Evolutionary conservation across 495 filamentous ascomycete genomes (phyloP).

Genomic region (Elasticomyces elasticus): DNA sequence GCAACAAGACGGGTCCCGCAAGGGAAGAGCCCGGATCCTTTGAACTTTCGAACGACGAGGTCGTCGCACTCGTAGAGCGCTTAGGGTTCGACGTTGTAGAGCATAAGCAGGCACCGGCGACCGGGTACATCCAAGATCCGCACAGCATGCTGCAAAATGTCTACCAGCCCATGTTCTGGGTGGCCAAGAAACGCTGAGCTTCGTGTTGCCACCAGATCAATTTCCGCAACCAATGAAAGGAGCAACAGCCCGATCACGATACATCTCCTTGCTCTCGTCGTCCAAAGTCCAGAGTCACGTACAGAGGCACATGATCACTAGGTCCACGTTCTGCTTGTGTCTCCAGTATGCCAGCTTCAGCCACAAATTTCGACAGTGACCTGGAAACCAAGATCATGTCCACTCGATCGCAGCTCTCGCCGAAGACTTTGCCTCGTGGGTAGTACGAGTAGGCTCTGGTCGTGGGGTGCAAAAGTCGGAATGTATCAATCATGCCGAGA

Average conservation of each 20-base stretch:
- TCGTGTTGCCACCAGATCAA: no score
- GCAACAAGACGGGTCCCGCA: constrained; percentile 24
- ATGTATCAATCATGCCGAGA: constrained; percentile 25
- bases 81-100: constrained; percentile 68
- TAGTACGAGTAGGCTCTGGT: constrained; percentile 30
- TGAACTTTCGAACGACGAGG: constrained; percentile 80
- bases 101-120: constrained; percentile 27
- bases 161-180: constrained; percentile 71
- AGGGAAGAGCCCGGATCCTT: constrained; percentile 62
- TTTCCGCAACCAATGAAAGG: no score
- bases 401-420: constrained; percentile 30
- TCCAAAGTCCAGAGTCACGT: constrained; percentile 10
- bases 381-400: constrained; percentile 28
- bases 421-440: constrained; percentile 24
- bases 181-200: constrained; percentile 40
- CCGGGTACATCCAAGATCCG: constrained; percentile 74
- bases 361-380: constrained; percentile 14
- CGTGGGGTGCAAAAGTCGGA: constrained; percentile 25
- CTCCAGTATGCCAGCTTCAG: constrained; percentile 27
- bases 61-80: constrained; percentile 60
- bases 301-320: constrained; percentile 33
- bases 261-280: background rate
- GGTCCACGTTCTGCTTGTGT: constrained; percentile 26
- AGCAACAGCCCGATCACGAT: no score
- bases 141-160: constrained; percentile 75